phyloP scores from a whole-genome alignment of 441 rosid species.

The Jatropha multifida region DNA sequence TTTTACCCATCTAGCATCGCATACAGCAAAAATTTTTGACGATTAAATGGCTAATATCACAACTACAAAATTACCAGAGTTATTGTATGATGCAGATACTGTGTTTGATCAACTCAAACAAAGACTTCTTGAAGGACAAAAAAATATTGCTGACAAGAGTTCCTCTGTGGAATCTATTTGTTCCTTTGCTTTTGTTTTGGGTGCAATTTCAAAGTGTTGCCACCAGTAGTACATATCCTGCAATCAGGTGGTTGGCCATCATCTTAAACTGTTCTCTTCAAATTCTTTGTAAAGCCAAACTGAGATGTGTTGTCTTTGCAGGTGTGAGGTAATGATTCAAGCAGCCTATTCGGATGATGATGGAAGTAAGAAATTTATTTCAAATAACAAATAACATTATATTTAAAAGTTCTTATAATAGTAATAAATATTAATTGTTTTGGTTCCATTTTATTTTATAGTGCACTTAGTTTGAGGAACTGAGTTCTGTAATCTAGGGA shows the following conservation, averaged over 20 bases:
- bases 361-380: conserved; percentile 30
- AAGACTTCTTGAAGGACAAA: conserved; percentile 41
- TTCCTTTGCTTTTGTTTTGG: conserved; percentile 80
- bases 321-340: conserved; percentile 98
- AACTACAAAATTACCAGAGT: conserved; percentile 7
- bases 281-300: background rate
- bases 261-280: background rate
- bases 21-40: background rate
- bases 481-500: too few relatives aligned
- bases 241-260: conserved; percentile 52
- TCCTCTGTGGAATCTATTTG: conserved; percentile 60
- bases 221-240: conserved; percentile 81
- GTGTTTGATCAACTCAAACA: conserved; percentile 91
- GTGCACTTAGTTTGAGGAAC: too few relatives aligned
- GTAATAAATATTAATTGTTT: too few relatives aligned
- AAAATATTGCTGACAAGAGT: conserved; percentile 30
- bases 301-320: conserved; percentile 22
- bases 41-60: background rate
- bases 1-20: too few relatives aligned
- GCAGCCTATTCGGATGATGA: conserved; percentile 57
- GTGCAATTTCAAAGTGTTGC: conserved; percentile 86
- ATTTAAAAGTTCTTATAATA: too few relatives aligned
- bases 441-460: too few relatives aligned
- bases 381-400: too few relatives aligned
- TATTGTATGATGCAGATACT: conserved; percentile 54